Percentiles rank a stretch among this genome's conserved stretches.
These are phyloP conservation scores for Penstemon newberryi DNA, from an alignment of 257 asterid genomes.

Conservation along the genomic window DNA sequence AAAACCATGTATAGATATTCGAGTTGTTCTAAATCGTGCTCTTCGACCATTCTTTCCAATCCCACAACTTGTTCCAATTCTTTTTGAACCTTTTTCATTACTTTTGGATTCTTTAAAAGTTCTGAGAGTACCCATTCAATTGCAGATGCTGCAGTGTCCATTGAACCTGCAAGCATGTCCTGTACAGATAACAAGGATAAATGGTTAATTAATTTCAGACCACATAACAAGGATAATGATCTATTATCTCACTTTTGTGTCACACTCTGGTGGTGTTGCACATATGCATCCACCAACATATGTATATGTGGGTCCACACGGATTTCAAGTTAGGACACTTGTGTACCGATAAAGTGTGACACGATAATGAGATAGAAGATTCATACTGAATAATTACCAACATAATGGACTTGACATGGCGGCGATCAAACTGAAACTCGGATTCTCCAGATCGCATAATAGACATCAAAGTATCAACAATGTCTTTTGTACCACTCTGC, in stretches of 20 bases:
- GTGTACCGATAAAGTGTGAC: not conserved
- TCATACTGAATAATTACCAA: constrained; percentile 23
- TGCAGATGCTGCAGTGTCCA: constrained; percentile 18
- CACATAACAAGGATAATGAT: not conserved
- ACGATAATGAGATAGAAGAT: not conserved
- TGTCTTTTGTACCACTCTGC: constrained; percentile 19
- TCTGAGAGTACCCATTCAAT: constrained; percentile 7
- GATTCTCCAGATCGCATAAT: constrained; percentile 30
- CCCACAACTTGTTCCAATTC: constrained; percentile 17
- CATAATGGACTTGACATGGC: constrained; percentile 38
- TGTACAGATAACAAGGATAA: not conserved
- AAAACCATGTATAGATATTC: constrained; percentile 15
- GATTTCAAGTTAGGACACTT: not conserved
- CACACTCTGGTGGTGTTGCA: too few species aligned
- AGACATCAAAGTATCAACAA: constrained; percentile 37
- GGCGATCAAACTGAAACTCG: constrained; percentile 29
- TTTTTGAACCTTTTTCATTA: constrained; percentile 2
- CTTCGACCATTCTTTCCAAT: constrained; percentile 10
- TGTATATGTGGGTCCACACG: not conserved
- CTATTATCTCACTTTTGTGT: too few species aligned
- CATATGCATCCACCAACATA: too few species aligned
- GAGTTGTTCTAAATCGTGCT: constrained; percentile 7
- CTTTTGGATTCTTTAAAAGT: constrained; percentile 7
- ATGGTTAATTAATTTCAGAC: not conserved
- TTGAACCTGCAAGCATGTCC: constrained; percentile 19